Evolutionary conservation across 1,139 yeast species (phyloP).

Genomic region (Scheffersomyces illinoinensis): DNA sequence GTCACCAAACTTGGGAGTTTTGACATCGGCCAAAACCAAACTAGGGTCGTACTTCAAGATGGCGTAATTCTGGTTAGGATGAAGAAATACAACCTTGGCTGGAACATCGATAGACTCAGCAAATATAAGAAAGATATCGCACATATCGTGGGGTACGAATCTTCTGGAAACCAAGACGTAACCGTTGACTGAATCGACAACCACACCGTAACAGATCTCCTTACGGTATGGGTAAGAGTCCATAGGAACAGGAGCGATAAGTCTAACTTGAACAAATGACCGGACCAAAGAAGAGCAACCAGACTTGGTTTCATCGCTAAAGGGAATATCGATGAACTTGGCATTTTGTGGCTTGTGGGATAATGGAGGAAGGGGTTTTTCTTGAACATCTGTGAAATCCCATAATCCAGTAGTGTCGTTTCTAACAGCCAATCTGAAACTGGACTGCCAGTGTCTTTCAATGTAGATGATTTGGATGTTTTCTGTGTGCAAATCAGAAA

Average conservation of each 20-base stretch:
- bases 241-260: slow-evolving; percentile 64
- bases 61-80: slow-evolving; percentile 87
- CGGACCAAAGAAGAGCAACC: slow-evolving; percentile 54
- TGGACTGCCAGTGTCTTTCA: slow-evolving; percentile 83
- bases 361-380: slow-evolving; percentile 56
- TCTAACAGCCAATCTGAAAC: slow-evolving; percentile 71
- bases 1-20: slow-evolving; percentile 63
- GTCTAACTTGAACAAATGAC: slow-evolving; percentile 67
- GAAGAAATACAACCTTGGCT: slow-evolving; percentile 78
- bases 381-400: slow-evolving; percentile 76
- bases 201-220: slow-evolving; percentile 72
- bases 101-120: slow-evolving; percentile 86
- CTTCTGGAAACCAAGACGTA: slow-evolving; percentile 77
- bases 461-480: slow-evolving; percentile 62
- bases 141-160: slow-evolving; percentile 80
- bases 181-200: slow-evolving; percentile 78
- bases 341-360: slow-evolving; percentile 56
- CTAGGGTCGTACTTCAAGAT: slow-evolving; percentile 80
- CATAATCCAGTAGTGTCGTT: slow-evolving; percentile 84
- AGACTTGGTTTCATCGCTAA: slow-evolving; percentile 45
- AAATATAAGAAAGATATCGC: slow-evolving; percentile 75
- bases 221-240: slow-evolving; percentile 72
- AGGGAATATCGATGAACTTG: slow-evolving; percentile 68
- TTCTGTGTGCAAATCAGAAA: slow-evolving; percentile 78
- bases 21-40: slow-evolving; percentile 43